A percentile compares a stretch with the other conserved stretches of the same genome.
Evolutionary conservation across 495 filamentous ascomycete genomes (phyloP).

Genomic region (Cercophora sp.): DNA sequence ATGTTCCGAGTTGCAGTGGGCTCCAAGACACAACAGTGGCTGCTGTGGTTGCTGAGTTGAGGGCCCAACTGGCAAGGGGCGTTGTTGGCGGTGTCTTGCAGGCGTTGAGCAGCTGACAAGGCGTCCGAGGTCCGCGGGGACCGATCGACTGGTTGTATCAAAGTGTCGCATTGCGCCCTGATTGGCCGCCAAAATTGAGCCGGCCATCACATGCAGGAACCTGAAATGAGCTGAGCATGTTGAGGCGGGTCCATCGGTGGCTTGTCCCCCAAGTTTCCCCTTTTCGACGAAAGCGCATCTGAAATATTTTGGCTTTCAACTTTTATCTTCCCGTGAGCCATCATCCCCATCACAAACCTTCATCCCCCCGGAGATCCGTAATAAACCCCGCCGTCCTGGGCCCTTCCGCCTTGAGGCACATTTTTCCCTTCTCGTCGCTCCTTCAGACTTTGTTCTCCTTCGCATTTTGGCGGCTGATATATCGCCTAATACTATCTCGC

Average conservation of each 20-base stretch:
- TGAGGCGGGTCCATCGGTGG: slow-evolving; percentile 7
- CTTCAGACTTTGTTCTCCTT: slow-evolving; percentile 21
- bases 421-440: slow-evolving; percentile 30
- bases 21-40: no score
- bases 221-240: slow-evolving; percentile 13
- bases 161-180: background rate
- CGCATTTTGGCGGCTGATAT: slow-evolving; percentile 21
- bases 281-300: slow-evolving; percentile 9
- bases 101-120: background rate
- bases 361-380: slow-evolving; percentile 2
- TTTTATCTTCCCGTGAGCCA: slow-evolving; percentile 1
- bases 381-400: slow-evolving; percentile 10
- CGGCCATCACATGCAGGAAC: slow-evolving; percentile 13
- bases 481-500: slow-evolving; percentile 14
- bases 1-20: no score
- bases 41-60: background rate
- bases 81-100: no score
- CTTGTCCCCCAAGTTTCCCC: slow-evolving; percentile 14
- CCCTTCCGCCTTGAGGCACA: slow-evolving; percentile 3
- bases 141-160: background rate
- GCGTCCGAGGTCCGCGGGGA: slow-evolving; percentile 2
- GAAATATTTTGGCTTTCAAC: slow-evolving; percentile 14
- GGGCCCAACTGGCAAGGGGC: no score
- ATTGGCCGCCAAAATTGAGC: slow-evolving; percentile 12
- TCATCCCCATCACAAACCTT: slow-evolving; percentile 5